Evolutionary conservation across 495 filamentous ascomycete genomes (phyloP).

Genomic region (Clohesyomyces aquaticus): DNA sequence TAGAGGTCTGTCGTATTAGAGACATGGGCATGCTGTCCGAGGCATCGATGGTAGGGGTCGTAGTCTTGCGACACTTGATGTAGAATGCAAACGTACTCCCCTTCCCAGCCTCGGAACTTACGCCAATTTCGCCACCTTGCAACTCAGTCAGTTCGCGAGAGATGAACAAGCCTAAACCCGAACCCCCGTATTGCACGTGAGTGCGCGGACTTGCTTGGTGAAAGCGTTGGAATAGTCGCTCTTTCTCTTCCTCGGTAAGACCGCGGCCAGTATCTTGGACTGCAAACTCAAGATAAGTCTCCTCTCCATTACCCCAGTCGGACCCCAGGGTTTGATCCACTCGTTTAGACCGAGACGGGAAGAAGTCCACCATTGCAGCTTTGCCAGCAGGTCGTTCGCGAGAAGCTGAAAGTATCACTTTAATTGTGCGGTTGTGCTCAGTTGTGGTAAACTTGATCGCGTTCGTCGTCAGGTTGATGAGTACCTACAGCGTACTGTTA

Average conservation of each 20-base stretch:
- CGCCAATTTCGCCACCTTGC: slow-evolving; percentile 83
- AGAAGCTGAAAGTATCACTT: slow-evolving; percentile 71
- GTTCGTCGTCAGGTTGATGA: slow-evolving; percentile 57
- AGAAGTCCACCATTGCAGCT: slow-evolving; percentile 48
- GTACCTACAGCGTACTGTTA: slow-evolving; percentile 42
- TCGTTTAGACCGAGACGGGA: slow-evolving; percentile 45
- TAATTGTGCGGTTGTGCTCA: slow-evolving; percentile 60
- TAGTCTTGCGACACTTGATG: slow-evolving; percentile 61
- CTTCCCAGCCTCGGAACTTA: slow-evolving; percentile 68
- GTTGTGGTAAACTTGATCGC: slow-evolving; percentile 55
- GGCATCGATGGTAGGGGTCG: slow-evolving; percentile 36
- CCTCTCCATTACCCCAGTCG: slow-evolving; percentile 72
- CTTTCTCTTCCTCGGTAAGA: slow-evolving; percentile 71
- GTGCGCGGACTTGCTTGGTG: slow-evolving; percentile 78
- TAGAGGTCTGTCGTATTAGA: slow-evolving; percentile 22
- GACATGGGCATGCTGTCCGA: slow-evolving; percentile 21
- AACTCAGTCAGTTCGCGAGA: slow-evolving; percentile 75
- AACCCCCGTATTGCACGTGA: slow-evolving; percentile 80
- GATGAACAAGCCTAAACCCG: slow-evolving; percentile 82
- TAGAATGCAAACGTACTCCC: slow-evolving; percentile 89
- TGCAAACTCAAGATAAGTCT: slow-evolving; percentile 70
- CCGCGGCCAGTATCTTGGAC: slow-evolving; percentile 81
- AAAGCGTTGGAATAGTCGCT: slow-evolving; percentile 78
- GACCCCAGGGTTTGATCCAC: slow-evolving; percentile 54
- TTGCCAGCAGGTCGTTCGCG: slow-evolving; percentile 54